Percentiles rank a stretch among this genome's conserved stretches.
phyloP scores from a whole-genome alignment of 2,329 filamentous ascomycete species.

The Colletotrichum viniferum region DNA sequence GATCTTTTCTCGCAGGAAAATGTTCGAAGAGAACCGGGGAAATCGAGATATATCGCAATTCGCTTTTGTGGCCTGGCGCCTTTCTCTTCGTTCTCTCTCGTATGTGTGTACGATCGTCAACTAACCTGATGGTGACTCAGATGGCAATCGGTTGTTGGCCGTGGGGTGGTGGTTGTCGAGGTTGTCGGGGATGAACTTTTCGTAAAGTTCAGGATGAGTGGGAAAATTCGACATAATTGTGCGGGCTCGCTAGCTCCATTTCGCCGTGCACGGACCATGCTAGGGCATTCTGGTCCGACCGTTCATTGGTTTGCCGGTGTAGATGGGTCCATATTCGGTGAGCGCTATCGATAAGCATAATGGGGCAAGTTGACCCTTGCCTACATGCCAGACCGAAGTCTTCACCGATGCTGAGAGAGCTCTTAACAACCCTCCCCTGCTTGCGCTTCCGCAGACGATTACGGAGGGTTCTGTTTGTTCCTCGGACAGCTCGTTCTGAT shows the following conservation, averaged over 20 bases:
- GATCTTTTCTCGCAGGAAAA: neutral
- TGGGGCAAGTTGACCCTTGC: accelerated
- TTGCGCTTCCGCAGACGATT: neutral
- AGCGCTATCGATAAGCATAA: neutral
- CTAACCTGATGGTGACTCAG: conserved; percentile 21
- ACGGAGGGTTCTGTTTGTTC: neutral
- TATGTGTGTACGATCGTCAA: neutral
- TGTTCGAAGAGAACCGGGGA: neutral
- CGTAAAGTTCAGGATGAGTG: neutral
- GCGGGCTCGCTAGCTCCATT: conserved; percentile 19
- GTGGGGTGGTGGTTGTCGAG: conserved; percentile 21
- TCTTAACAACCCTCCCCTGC: neutral
- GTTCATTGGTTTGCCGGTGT: neutral
- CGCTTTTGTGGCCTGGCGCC: neutral
- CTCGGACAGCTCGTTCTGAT: neutral
- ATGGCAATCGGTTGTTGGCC: conserved; percentile 19
- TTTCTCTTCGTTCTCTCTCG: neutral
- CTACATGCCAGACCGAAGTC: neutral
- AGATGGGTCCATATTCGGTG: neutral
- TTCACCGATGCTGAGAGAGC: neutral
- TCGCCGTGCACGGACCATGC: neutral
- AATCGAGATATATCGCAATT: neutral
- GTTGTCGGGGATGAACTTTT: conserved; percentile 19
- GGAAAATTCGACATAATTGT: conserved; percentile 13
- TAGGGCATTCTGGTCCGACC: neutral